A percentile compares a stretch with the other conserved stretches of the same genome.
Conservation (phyloP, 805 yeast genomes). For the Saturnispora zaruensis region DNA sequence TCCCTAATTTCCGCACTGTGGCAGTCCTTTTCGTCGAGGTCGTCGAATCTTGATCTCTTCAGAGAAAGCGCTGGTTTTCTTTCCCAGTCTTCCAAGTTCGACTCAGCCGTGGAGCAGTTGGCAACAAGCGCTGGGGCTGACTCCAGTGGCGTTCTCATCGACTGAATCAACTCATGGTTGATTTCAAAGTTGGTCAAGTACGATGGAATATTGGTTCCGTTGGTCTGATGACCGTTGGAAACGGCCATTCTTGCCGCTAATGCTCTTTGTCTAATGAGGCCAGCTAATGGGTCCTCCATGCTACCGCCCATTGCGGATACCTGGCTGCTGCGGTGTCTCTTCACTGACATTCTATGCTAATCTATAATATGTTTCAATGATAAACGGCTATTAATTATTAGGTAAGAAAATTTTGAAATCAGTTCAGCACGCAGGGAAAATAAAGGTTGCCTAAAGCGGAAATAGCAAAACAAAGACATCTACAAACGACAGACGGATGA, state of each 20-base stretch:
- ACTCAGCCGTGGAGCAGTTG: conserved; percentile 38
- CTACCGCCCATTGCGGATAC: not conserved
- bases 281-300: conserved; percentile 2
- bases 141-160: conserved; percentile 26
- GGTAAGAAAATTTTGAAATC: not conserved
- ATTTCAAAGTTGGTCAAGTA: conserved; percentile 12
- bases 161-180: conserved; percentile 7
- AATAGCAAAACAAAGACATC: not conserved
- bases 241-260: conserved; percentile 3
- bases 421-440: not conserved
- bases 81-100: conserved; percentile 36
- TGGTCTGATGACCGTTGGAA: conserved; percentile 1
- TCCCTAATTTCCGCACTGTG: conserved; percentile 5
- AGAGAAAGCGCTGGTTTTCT: not conserved
- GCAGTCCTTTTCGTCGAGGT: not conserved
- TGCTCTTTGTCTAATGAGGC: conserved; percentile 1
- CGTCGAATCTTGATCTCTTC: not conserved
- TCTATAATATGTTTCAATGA: not conserved
- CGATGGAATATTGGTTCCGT: not conserved
- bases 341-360: not conserved
- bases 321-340: not conserved
- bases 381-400: not conserved
- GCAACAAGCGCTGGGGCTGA: conserved; percentile 34
- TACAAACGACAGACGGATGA: not conserved
- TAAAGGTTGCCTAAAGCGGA: not conserved